Evolutionary conservation across 2,329 filamentous ascomycete species (phyloP).

Genomic region (Corinectria fuckeliana): DNA sequence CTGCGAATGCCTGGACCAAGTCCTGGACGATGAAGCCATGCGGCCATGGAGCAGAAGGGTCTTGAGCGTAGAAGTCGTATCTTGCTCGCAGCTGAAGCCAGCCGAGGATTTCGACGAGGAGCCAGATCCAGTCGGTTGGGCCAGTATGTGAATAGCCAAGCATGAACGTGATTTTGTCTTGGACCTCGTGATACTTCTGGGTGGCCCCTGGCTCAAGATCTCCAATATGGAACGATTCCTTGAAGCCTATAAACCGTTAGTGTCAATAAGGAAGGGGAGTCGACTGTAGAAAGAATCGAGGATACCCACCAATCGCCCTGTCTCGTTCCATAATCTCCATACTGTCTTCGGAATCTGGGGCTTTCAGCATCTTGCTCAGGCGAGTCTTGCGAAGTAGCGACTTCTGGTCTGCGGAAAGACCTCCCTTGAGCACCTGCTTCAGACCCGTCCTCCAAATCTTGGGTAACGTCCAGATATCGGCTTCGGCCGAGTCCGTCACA

Average conservation of each 20-base stretch:
- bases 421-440: constrained; percentile 13
- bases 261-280: background rate
- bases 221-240: constrained; percentile 36
- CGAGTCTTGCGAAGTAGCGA: too few relatives aligned
- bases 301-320: constrained; percentile 26
- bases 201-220: constrained; percentile 37
- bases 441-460: constrained; percentile 33
- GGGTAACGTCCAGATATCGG: constrained; percentile 30
- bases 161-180: constrained; percentile 27
- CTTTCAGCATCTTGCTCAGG: constrained; percentile 20
- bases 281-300: fast-evolving
- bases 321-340: constrained; percentile 38
- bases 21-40: constrained; percentile 37
- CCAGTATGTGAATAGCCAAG: constrained; percentile 19
- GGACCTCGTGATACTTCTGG: constrained; percentile 23
- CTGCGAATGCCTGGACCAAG: constrained; percentile 32
- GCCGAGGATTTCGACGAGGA: constrained; percentile 29
- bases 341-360: constrained; percentile 14
- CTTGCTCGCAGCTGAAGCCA: constrained; percentile 32
- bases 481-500: background rate
- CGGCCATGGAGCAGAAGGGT: constrained; percentile 32
- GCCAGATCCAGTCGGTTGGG: constrained; percentile 33
- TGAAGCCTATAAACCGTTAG: constrained; percentile 25
- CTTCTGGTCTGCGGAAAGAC: background rate
- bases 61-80: constrained; percentile 21